Evolutionary conservation across 768 basidiomycete species (phyloP).

Genomic region (Suillus weaverae): DNA sequence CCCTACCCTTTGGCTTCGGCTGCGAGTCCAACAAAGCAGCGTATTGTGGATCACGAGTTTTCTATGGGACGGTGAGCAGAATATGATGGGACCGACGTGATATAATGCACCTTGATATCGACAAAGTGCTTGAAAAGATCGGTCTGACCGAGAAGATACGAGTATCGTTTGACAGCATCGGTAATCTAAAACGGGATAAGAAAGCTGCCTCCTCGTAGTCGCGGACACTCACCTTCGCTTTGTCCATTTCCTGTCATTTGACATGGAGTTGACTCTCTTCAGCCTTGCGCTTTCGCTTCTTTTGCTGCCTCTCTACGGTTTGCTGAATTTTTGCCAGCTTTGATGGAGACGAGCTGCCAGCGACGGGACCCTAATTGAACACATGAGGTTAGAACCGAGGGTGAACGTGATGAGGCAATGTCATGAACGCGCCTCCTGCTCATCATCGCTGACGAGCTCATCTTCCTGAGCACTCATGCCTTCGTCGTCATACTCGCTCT

Average conservation of each 20-base stretch:
- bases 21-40: constrained; percentile 87
- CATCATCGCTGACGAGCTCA: constrained; percentile 58
- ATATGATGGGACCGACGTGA: too few relatives aligned
- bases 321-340: constrained; percentile 39
- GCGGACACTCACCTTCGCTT: constrained; percentile 64
- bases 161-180: constrained; percentile 95
- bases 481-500: constrained; percentile 68
- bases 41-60: constrained; percentile 90
- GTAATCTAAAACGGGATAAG: constrained; percentile 55
- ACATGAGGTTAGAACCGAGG: constrained; percentile 9
- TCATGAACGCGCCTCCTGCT: constrained; percentile 34
- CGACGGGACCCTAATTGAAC: constrained; percentile 19
- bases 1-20: constrained; percentile 80
- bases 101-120: constrained; percentile 77
- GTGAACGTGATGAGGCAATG: constrained; percentile 5
- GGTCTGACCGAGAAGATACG: constrained; percentile 96
- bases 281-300: constrained; percentile 59
- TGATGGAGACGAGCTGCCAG: constrained; percentile 28
- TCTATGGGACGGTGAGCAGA: constrained; percentile 40
- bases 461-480: constrained; percentile 58
- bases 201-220: constrained; percentile 5
- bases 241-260: constrained; percentile 84
- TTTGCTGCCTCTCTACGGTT: constrained; percentile 39
- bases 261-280: constrained; percentile 68
- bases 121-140: constrained; percentile 98